Base-by-base conservation (phyloP, 495 filamentous ascomycete species). In the Chaetomium fimeti region DNA sequence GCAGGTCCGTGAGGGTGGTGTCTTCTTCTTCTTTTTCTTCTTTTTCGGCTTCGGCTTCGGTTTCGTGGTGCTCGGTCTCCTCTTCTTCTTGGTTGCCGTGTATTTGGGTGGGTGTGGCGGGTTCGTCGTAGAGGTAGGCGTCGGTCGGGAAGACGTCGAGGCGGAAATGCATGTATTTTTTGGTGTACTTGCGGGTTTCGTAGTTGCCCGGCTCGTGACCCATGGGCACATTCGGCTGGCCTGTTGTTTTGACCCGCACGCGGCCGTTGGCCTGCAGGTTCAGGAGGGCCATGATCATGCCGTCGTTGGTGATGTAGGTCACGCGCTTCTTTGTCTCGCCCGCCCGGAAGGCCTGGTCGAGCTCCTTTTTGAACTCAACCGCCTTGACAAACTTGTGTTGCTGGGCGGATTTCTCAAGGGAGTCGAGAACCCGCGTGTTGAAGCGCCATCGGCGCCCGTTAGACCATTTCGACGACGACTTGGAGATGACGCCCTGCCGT, bases 201-300 rank as follows among this genome's bases (percentile, higher is more conserved):
- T 96, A 95, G 61, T 77, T 81, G 42, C 86, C 83, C 4, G 85
- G 87, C 53, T 90, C 85, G 32, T 92, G 84, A 28, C 92, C 92
- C 74, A 88, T 91, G 61, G 86, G 85, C 62, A 89, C 84, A 55
- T 84, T 76, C 0, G 88, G 89, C 3, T 86, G 79, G 60, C 89
- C 81, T 4, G 78, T 72, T 0, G 85, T 80, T 5, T 79, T 69
- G 11, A 90, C 59, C n/a, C 71, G 78, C 40, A 95, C 72, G 20
- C 82, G 79, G 0, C 85, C 82, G 28, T 80, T 62, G 0, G 88
- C 85, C 42, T 88, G 76, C 27, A 96, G 80, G 69, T 92, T 90
- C 25, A 87, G 79, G 51, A 91, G 63, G 7, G 84, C 88, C 69
- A 95, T 81, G 45, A 89, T 84, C 40, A 87, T 82, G 22, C 89